These are phyloP conservation scores for Coleophoma crateriformis DNA, from an alignment of 2,329 filamentous ascomycete genomes.

Conservation along the genomic window DNA sequence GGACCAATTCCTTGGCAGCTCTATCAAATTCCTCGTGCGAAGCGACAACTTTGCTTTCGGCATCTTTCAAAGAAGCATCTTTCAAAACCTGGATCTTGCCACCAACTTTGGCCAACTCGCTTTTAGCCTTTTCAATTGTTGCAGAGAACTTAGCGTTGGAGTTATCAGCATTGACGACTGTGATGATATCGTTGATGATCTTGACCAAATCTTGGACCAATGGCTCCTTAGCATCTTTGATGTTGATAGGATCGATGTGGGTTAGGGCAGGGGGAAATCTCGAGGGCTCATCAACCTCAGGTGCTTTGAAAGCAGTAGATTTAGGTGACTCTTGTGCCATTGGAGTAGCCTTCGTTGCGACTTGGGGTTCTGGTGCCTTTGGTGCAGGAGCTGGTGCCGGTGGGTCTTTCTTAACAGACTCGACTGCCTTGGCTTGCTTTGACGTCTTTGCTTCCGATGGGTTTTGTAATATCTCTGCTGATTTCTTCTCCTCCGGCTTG, in stretches of 20 bases:
- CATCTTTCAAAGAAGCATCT: slow-evolving; percentile 68
- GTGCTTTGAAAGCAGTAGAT: slow-evolving; percentile 33
- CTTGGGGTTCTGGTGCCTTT: slow-evolving; percentile 16
- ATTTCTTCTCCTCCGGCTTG: slow-evolving; percentile 17
- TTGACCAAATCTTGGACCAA: slow-evolving; percentile 90
- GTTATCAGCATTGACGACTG: slow-evolving; percentile 83
- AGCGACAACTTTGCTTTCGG: slow-evolving; percentile 54
- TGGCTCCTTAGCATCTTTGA: slow-evolving; percentile 74
- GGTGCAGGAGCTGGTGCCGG: slow-evolving; percentile 11
- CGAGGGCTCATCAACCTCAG: slow-evolving; percentile 63
- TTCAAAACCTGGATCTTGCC: slow-evolving; percentile 68
- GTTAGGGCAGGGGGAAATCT: slow-evolving; percentile 53
- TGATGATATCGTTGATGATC: slow-evolving; percentile 94
- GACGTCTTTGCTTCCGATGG: slow-evolving; percentile 19
- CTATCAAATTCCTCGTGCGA: slow-evolving; percentile 76
- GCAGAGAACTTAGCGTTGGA: slow-evolving; percentile 71
- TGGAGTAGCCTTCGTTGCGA: slow-evolving; percentile 10
- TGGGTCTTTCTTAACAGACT: slow-evolving; percentile 27
- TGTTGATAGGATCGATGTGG: slow-evolving; percentile 71
- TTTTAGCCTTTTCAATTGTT: slow-evolving; percentile 80
- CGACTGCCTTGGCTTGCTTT: slow-evolving; percentile 26
- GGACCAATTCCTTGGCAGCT: slow-evolving; percentile 81
- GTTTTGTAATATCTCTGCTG: slow-evolving; percentile 18
- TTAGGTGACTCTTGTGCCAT: slow-evolving; percentile 2
- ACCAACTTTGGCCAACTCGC: slow-evolving; percentile 72